These are phyloP conservation scores for Coelastrella sp. DNA, from an alignment of 139 green algal genomes.

Conservation along the genomic window DNA sequence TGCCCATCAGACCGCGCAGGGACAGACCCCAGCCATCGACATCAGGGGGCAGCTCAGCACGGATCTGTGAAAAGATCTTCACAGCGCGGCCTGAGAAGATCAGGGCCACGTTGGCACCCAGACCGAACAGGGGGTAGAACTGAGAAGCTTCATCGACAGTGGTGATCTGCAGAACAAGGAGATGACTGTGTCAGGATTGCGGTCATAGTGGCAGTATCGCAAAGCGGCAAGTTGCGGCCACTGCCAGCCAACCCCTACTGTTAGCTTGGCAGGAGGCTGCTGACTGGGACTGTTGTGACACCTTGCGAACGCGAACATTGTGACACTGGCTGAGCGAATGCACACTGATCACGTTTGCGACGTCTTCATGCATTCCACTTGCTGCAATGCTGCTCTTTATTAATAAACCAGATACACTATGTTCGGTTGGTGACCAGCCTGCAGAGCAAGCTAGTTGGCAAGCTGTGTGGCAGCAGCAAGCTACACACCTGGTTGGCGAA, in stretches of 20 bases:
- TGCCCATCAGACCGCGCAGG: slow-evolving; percentile 96
- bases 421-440: background rate
- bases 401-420: background rate
- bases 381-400: no score
- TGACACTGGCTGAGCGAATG: no score
- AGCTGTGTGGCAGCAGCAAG: no score
- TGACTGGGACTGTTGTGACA: no score
- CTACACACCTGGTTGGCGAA: slow-evolving; percentile 92
- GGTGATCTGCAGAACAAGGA: slow-evolving; percentile 81
- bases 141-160: slow-evolving; percentile 99
- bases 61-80: slow-evolving; percentile 97
- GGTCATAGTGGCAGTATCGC: no score
- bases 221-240: no score
- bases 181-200: background rate
- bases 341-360: no score
- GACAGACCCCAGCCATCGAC: slow-evolving; percentile 98
- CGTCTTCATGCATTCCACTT: no score
- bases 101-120: slow-evolving; percentile 98
- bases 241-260: no score
- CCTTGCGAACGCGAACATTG: no score
- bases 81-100: slow-evolving; percentile 98
- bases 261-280: no score
- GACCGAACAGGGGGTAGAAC: slow-evolving; percentile 99
- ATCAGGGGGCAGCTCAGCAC: slow-evolving; percentile 89
- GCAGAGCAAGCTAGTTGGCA: background rate